Conservation (phyloP, 2,329 filamentous ascomycete genomes). For the Neonectria punicea region DNA sequence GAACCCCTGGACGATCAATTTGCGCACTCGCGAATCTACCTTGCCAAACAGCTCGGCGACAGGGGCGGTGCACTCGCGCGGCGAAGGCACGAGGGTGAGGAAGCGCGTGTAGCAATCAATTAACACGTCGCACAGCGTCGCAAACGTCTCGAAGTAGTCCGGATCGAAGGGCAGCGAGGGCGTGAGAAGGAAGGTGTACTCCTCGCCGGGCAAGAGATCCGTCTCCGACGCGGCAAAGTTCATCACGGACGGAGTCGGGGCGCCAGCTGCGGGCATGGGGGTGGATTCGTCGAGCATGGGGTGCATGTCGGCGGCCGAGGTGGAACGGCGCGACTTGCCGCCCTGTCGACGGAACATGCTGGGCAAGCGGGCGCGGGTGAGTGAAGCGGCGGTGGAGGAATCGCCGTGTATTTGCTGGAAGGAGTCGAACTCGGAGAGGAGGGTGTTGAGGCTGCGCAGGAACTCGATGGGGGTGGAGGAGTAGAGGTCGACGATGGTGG, state of each 20-base stretch:
- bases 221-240: conserved; percentile 68
- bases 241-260: conserved; percentile 58
- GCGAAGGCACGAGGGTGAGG: conserved; percentile 77
- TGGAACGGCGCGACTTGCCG: conserved; percentile 66
- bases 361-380: conserved; percentile 82
- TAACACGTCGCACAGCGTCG: conserved; percentile 92
- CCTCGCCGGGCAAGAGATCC: conserved; percentile 81
- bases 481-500: conserved; percentile 88
- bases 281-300: conserved; percentile 46
- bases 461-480: conserved; percentile 84
- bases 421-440: conserved; percentile 91
- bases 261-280: conserved; percentile 40
- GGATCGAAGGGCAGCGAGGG: conserved; percentile 94
- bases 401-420: conserved; percentile 90
- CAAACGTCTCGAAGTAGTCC: conserved; percentile 96
- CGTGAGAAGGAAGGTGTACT: conserved; percentile 90
- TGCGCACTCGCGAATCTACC: conserved; percentile 85
- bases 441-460: conserved; percentile 83
- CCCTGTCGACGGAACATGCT: conserved; percentile 82
- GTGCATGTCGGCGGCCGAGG: conserved; percentile 57
- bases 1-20: conserved; percentile 87
- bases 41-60: conserved; percentile 91
- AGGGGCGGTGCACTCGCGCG: conserved; percentile 74
- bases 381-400: conserved; percentile 74
- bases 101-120: conserved; percentile 92